Evolutionary conservation across 805 yeast genomes (phyloP).

Genomic region (Suhomyces sp.): DNA sequence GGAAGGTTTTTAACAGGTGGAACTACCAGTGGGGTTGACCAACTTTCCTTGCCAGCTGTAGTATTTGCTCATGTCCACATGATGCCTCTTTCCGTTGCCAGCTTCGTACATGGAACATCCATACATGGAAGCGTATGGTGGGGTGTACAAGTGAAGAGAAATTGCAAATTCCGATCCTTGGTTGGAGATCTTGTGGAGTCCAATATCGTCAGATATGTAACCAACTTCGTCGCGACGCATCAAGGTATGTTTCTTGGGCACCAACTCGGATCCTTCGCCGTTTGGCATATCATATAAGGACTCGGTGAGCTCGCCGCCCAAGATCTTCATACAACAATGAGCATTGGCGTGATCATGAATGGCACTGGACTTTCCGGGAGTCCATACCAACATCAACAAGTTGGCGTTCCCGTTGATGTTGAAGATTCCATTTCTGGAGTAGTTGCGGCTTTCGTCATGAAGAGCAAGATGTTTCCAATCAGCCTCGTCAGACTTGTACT

Average conservation of each 20-base stretch:
- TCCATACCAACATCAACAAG: constrained; percentile 67
- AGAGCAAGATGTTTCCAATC: constrained; percentile 65
- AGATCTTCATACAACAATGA: constrained; percentile 71
- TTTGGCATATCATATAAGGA: constrained; percentile 53
- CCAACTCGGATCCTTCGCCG: constrained; percentile 24
- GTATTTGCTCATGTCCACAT: constrained; percentile 57
- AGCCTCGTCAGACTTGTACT: constrained; percentile 44
- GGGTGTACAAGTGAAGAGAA: constrained; percentile 71
- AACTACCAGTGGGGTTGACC: constrained; percentile 18
- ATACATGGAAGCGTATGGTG: constrained; percentile 67
- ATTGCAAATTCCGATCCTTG: constrained; percentile 46
- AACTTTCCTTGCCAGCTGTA: constrained; percentile 60
- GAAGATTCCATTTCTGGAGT: constrained; percentile 70
- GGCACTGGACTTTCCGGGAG: constrained; percentile 60
- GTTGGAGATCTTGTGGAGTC: constrained; percentile 64
- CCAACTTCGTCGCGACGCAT: constrained; percentile 49
- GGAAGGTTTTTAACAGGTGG: constrained; percentile 9
- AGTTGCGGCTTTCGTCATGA: constrained; percentile 48
- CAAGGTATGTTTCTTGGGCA: constrained; percentile 24
- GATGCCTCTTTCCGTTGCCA: constrained; percentile 48
- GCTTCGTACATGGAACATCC: constrained; percentile 55
- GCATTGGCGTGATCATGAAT: constrained; percentile 78
- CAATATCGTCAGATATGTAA: constrained; percentile 64
- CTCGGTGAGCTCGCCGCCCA: constrained; percentile 60
- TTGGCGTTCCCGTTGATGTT: constrained; percentile 72